Evolutionary conservation across 768 basidiomycete species (phyloP).

Genomic region (Lactarius hatsudake): DNA sequence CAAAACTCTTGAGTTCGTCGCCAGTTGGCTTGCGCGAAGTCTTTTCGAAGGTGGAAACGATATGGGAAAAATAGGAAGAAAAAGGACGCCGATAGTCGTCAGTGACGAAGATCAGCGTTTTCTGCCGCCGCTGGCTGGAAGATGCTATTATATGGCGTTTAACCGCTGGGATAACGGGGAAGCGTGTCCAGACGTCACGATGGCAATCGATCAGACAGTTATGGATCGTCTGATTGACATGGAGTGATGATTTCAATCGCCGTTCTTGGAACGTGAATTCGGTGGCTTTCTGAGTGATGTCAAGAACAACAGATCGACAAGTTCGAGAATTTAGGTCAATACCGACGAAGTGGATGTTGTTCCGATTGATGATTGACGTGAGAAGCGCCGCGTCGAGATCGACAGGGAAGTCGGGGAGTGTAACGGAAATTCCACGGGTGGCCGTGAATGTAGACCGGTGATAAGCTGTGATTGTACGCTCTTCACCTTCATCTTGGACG

Average conservation of each 20-base stretch:
- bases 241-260: slow-evolving; percentile 29
- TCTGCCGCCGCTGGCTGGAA: slow-evolving; percentile 33
- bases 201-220: slow-evolving; percentile 32
- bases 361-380: not conserved
- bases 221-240: slow-evolving; percentile 34
- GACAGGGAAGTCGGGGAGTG: slow-evolving; percentile 18
- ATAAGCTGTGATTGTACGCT: slow-evolving; percentile 38
- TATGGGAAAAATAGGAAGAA: slow-evolving; percentile 42
- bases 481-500: slow-evolving; percentile 26
- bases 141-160: not conserved
- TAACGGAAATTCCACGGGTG: slow-evolving; percentile 41
- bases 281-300: slow-evolving; percentile 53
- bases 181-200: not conserved
- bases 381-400: not conserved
- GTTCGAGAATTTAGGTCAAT: slow-evolving; percentile 36
- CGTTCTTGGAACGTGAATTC: slow-evolving; percentile 32
- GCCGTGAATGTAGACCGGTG: slow-evolving; percentile 59
- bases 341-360: not conserved
- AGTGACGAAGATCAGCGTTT: slow-evolving; percentile 44
- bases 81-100: slow-evolving; percentile 38
- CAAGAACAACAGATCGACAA: slow-evolving; percentile 45
- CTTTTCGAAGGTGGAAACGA: slow-evolving; percentile 46
- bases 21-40: slow-evolving; percentile 51
- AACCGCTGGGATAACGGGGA: too few species aligned
- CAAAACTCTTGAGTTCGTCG: slow-evolving; percentile 39